These are phyloP conservation scores for Sporothrix schenckii DNA, from an alignment of 2,329 filamentous ascomycete genomes.

Conservation along the genomic window DNA sequence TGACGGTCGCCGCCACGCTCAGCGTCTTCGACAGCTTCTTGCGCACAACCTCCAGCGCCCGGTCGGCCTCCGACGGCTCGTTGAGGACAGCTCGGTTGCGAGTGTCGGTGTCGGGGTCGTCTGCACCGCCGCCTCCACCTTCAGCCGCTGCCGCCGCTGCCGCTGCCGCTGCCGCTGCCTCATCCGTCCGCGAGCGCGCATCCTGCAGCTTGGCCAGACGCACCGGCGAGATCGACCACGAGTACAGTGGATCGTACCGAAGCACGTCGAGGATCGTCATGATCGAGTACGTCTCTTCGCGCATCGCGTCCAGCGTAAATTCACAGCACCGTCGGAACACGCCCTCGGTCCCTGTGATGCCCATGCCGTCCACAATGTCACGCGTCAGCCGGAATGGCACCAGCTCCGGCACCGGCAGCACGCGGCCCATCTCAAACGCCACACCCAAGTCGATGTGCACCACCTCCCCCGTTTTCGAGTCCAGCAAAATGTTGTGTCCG, in stretches of 20 bases:
- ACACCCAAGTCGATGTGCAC: constrained; percentile 97
- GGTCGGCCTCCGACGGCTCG: constrained; percentile 75
- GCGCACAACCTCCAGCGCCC: constrained; percentile 87
- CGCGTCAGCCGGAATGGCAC: constrained; percentile 94
- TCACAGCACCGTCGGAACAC: constrained; percentile 98
- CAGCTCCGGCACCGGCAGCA: constrained; percentile 92
- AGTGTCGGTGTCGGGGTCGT: constrained; percentile 40
- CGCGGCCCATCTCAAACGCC: constrained; percentile 92
- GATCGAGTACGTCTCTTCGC: constrained; percentile 95
- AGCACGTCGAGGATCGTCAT: constrained; percentile 98
- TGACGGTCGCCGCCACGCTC: constrained; percentile 93
- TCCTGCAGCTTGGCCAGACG: constrained; percentile 67
- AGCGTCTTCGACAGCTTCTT: constrained; percentile 95
- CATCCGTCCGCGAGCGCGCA: constrained; percentile 52
- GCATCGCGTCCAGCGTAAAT: constrained; percentile 90
- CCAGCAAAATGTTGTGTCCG: constrained; percentile 94
- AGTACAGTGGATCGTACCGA: constrained; percentile 96
- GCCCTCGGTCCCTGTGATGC: constrained; percentile 90
- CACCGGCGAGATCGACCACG: constrained; percentile 82
- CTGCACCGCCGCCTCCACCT: constrained; percentile 42
- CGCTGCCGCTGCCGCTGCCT: constrained; percentile 43
- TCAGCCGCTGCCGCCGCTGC: constrained; percentile 42
- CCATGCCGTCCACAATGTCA: constrained; percentile 96
- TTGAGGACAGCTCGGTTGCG: constrained; percentile 51
- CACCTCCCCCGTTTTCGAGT: constrained; percentile 85